Base-by-base conservation (phyloP, 768 basidiomycete genomes). In the Tylopilus sp. region DNA sequence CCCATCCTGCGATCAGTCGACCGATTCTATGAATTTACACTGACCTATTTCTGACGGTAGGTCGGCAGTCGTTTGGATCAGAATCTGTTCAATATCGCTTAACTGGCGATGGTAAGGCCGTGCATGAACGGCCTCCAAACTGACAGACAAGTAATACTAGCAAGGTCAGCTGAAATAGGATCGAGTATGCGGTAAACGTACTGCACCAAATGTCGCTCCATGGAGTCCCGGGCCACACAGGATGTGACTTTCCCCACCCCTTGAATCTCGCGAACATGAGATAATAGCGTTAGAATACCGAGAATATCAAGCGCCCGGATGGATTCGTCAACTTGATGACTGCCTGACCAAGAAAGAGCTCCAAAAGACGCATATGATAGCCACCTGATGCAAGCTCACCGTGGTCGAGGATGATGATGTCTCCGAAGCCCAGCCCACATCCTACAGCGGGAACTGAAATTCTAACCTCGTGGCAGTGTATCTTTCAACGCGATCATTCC, bases 341-440 rank as follows among this genome's bases (percentile, higher is more conserved):
- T 86, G 29, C 87, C 86, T 87, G 29, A 10, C 21, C n/a, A 25
- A 5, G 9, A 6, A 12, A 21, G 49, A 21, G 41, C 24, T 31
- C 22, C 22, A 9, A 5, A 37, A 4, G 14, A 8, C 13, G 31
- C 21, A 6, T 13, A 6, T n/a, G 13, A n/a, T 17, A 26, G 11
- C n/a, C 14, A 26, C 30, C 41, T 14, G 37, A 12, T 2, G 17
- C 10, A 61, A 24, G 10, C 75, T 28, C 44, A 86, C 86, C 87
- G 57, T 92, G 89, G 62, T 91, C 93, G 11, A 87, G 89, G 16
- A 92, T 85, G 44, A 92, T 66, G 53, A 92, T 86, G 1, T 87
- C 89, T 51, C 91, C 79, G 14, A 83, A 75, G 1, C 86, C 81
- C 19, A 76, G 60, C 87, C 63, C 6, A 78, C 78, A 45, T 79